Evolutionary conservation across 139 green algal species (phyloP), one percentile per base, ranked within the genome.

Genomic region (Auxenochlorella pyrenoidosa): DNA sequence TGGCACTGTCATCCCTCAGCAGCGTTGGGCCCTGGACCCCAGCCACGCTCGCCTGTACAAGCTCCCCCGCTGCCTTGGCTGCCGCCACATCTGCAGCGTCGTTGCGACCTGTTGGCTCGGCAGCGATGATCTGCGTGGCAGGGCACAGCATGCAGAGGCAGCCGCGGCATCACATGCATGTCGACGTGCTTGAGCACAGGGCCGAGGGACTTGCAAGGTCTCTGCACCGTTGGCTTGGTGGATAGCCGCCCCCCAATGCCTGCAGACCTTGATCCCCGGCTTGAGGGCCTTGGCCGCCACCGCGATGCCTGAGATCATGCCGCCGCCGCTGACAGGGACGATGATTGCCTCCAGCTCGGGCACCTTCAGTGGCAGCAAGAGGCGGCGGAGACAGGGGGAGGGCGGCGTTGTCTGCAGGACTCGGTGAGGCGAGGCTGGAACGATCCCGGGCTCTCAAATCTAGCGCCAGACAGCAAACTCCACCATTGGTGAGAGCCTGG

Each of bases 301-400:
- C 21, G 95, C 91, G 63, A 98, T 96, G 70, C 95, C 91, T 63
- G 82, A 93, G 76, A 95, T 94, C 92, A 98, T 95, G 75, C 95
- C 96, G 5, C 96, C 96, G 8, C 96, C 96, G 5, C 89, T 95
- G 40, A 98, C 91, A 0, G 95, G 95, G 44, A 97, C 95, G 10
- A 98, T 89, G 58, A 98, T 91, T 0, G 91, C 95, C 44, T 98
- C 92, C 32, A 98, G 91, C 0, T 93, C 59, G 16, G 86, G 89
- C 54, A 91, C 92, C 90, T 94, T 79, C 59, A 80, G 24, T 3
- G 41, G 32, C 32, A 32, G 28, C 30, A 19, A 5, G 8, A 36
- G 0, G 66, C 24, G 24, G n/a, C 24, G 19, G 24, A 28, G 75
- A 26, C 1, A 65, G 40, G 75, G 4, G 34, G 54, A 63, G 54